These are phyloP conservation scores for Vittaforma corneae DNA, from an alignment of 371 early-diverging fungal genomes.

Conservation along the genomic window DNA sequence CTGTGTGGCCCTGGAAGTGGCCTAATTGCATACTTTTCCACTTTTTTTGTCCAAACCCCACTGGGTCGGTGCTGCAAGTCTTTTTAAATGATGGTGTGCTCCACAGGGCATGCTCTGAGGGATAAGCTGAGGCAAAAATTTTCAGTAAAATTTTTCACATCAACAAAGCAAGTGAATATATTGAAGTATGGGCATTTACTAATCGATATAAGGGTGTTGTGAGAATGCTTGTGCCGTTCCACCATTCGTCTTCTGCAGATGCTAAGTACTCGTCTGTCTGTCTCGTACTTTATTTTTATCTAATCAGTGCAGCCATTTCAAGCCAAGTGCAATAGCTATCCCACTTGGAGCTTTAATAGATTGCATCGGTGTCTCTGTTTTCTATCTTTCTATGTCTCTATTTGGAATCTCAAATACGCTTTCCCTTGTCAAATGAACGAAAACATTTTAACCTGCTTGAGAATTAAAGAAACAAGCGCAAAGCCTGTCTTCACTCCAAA, in stretches of 20 bases:
- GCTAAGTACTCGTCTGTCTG: not conserved
- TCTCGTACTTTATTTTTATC: no score
- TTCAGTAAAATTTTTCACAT: conserved; percentile 32
- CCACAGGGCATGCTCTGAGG: conserved; percentile 65
- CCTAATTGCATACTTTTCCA: conserved; percentile 89
- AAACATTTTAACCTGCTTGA: conserved; percentile 41
- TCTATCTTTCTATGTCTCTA: no score
- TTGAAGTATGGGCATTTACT: not conserved
- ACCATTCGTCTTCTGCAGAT: not conserved
- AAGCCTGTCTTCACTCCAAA: conserved; percentile 15
- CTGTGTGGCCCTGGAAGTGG: conserved; percentile 97
- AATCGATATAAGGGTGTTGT: not conserved
- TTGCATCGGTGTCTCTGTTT: no score
- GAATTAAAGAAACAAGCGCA: conserved; percentile 28
- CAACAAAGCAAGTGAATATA: not conserved
- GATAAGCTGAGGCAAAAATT: conserved; percentile 43
- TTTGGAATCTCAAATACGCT: no score
- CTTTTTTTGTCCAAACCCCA: conserved; percentile 99
- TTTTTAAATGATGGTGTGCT: conserved; percentile 98
- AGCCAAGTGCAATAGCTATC: no score
- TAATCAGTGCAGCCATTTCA: no score
- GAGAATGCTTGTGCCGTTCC: not conserved
- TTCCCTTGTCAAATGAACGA: conserved; percentile 26
- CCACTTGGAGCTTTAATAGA: no score
- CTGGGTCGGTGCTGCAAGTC: conserved; percentile 93